Percentiles rank a stretch among this genome's conserved stretches.
These are phyloP conservation scores for Epichloe elymi DNA, from an alignment of 2,329 filamentous ascomycete genomes.

Conservation along the genomic window DNA sequence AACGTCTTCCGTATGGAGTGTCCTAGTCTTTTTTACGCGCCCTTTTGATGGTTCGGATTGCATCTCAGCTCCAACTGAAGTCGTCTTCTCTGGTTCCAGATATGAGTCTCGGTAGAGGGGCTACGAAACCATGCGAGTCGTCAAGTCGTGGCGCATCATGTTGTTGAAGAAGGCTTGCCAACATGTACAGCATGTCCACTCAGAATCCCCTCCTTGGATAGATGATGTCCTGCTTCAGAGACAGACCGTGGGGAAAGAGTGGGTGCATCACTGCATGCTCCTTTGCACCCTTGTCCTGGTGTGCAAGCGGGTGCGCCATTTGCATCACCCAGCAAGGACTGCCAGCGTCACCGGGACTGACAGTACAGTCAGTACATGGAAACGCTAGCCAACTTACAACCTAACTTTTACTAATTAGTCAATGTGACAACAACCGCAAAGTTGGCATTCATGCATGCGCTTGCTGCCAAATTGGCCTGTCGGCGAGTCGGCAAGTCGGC, in stretches of 20 bases:
- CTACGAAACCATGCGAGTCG: neutral
- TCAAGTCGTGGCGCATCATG: neutral
- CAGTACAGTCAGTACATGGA: neutral
- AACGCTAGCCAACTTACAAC: neutral
- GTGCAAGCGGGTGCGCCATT: neutral
- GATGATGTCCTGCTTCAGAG: constrained; percentile 4
- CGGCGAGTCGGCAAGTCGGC: too few relatives aligned
- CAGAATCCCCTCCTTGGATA: neutral
- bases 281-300: neutral
- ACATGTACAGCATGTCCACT: neutral
- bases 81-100: neutral
- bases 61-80: neutral
- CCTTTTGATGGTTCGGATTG: neutral
- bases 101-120: neutral
- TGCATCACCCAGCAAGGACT: neutral
- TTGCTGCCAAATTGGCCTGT: too few relatives aligned
- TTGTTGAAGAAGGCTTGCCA: neutral
- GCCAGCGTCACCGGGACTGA: neutral
- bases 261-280: neutral
- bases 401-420: too few relatives aligned
- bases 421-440: too few relatives aligned
- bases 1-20: neutral
- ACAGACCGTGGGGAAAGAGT: constrained; percentile 2
- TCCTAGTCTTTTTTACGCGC: neutral
- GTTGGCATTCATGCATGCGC: too few relatives aligned